Percentiles rank a stretch among this genome's conserved stretches.
phyloP scores from a whole-genome alignment of 176 grass and related monocot genomes.

The Bothriochloa decipiens region DNA sequence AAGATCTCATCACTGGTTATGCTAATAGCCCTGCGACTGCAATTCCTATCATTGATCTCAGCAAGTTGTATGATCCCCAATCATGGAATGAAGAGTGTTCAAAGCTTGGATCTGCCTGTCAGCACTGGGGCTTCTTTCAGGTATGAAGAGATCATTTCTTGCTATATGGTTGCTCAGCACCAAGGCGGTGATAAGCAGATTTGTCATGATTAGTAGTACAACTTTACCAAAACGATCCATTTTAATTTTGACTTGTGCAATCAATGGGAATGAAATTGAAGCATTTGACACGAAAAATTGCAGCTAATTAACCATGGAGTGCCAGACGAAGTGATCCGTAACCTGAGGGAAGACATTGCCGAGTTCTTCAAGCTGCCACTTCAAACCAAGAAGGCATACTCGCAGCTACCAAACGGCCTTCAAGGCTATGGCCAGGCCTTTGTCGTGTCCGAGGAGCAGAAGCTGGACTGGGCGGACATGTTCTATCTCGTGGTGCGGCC shows the following conservation, averaged over 20 bases:
- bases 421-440: conserved; percentile 60
- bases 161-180: not conserved
- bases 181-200: not conserved
- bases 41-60: conserved; percentile 54
- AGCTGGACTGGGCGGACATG: conserved; percentile 59
- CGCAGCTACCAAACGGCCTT: not conserved
- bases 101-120: conserved; percentile 50
- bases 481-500: conserved; percentile 38
- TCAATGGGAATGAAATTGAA: not conserved
- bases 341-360: conserved; percentile 31
- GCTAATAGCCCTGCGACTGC: conserved; percentile 13
- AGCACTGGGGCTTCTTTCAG: conserved; percentile 74
- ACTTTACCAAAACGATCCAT: not conserved
- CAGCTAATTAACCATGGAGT: conserved; percentile 56
- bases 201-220: not conserved
- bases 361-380: conserved; percentile 43
- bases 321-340: conserved; percentile 41
- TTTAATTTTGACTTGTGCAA: not conserved
- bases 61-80: conserved; percentile 42
- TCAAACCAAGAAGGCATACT: conserved; percentile 42
- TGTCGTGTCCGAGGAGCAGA: conserved; percentile 48
- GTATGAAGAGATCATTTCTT: conserved; percentile 33
- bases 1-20: conserved; percentile 29
- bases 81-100: conserved; percentile 34
- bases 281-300: not conserved